Percentiles rank a stretch among this genome's conserved stretches.
phyloP scores from a whole-genome alignment of 495 filamentous ascomycete species.

The Hypomontagnella monticulosa region DNA sequence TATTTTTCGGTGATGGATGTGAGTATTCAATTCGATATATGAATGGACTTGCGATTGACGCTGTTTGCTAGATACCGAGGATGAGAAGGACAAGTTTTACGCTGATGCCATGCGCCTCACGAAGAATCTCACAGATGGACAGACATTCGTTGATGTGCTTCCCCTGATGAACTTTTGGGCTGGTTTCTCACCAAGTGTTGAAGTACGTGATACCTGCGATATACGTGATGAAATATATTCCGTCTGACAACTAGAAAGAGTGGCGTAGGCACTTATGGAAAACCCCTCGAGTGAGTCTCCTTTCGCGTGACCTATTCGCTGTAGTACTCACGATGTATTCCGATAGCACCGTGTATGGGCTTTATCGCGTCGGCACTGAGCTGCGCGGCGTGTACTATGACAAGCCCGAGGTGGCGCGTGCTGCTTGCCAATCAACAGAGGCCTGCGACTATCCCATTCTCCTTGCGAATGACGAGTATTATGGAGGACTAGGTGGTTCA shows the following conservation, averaged over 20 bases:
- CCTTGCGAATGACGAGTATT: constrained; percentile 39
- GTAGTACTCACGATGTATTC: neutral
- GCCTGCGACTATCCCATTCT: constrained; percentile 44
- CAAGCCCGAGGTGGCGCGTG: constrained; percentile 38
- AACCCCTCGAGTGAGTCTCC: constrained; percentile 32
- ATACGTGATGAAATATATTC: neutral
- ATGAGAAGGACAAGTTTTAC: constrained; percentile 44
- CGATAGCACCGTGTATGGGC: constrained; percentile 39
- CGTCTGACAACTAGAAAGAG: constrained; percentile 35
- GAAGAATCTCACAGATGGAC: constrained; percentile 38
- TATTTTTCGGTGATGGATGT: constrained; percentile 45
- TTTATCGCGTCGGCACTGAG: constrained; percentile 42
- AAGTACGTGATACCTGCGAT: constrained; percentile 21
- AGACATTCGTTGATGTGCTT: constrained; percentile 40
- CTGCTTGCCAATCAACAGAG: constrained; percentile 41
- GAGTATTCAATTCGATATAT: constrained; percentile 1
- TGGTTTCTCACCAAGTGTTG: constrained; percentile 37
- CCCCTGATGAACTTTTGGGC: constrained; percentile 43
- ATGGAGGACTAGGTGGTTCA: constrained; percentile 39
- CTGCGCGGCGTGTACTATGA: constrained; percentile 43
- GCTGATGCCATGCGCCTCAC: constrained; percentile 40
- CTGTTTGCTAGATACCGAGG: constrained; percentile 32
- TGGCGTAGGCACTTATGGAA: constrained; percentile 36
- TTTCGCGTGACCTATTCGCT: neutral
- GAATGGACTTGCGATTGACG: neutral